A percentile compares a stretch with the other conserved stretches of the same genome.
Conservation (phyloP, 2,329 filamentous ascomycete genomes). For the Nemania diffusa region DNA sequence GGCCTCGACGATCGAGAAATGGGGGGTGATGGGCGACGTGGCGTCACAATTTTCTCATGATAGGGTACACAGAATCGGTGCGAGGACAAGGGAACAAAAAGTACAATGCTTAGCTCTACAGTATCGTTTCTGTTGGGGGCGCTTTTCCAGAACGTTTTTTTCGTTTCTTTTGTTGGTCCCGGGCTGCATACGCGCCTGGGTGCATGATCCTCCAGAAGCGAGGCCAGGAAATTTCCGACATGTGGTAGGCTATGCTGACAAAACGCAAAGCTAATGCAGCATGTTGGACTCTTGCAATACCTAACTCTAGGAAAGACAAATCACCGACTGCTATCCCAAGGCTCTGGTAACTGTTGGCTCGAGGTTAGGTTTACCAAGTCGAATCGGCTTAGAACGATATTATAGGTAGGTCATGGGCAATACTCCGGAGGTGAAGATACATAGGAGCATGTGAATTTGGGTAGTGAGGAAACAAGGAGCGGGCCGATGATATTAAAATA, state of each 20-base stretch:
- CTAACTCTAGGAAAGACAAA: neutral
- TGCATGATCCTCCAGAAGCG: conserved; percentile 31
- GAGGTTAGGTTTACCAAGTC: neutral
- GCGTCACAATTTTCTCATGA: conserved; percentile 16
- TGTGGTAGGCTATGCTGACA: conserved; percentile 3
- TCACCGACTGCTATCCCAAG: neutral
- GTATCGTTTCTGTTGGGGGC: neutral
- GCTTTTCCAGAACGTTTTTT: conserved; percentile 36
- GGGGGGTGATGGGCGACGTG: conserved; percentile 19
- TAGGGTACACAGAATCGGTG: conserved; percentile 16
- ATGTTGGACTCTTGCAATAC: neutral
- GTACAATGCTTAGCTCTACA: neutral
- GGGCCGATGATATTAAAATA: neutral
- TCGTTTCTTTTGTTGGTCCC: conserved; percentile 26
- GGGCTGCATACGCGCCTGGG: conserved; percentile 47
- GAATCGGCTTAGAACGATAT: neutral
- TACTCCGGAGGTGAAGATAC: conserved; percentile 18
- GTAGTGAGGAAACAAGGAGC: neutral
- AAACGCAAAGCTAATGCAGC: neutral
- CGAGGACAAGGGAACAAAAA: neutral
- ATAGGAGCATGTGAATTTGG: conserved; percentile 12
- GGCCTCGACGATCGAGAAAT: conserved; percentile 1
- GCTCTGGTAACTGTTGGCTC: conserved; percentile 22
- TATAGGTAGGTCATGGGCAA: neutral
- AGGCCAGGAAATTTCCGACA: conserved; percentile 23